Evolutionary conservation across 306 rosid genomes (phyloP), one percentile per base, ranked within the genome.

Genomic region (Pyrus communis): DNA sequence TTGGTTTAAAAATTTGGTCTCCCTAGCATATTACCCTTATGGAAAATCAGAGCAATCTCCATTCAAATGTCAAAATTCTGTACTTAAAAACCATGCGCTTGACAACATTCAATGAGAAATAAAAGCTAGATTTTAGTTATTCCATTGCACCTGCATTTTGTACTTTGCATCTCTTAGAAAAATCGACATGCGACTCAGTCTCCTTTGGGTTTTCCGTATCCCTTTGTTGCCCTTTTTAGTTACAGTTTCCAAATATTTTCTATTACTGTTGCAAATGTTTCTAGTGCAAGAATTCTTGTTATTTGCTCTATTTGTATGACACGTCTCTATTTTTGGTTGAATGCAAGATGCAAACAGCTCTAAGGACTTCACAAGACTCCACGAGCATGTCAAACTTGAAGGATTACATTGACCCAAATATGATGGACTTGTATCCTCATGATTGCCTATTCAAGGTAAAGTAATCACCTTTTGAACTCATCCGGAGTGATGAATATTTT

Each of bases 391-490:
- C 97, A 77, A 89, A 90, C 90, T 42, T 95, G 88, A 92, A 84
- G 76, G 91, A 87, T 80, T 86, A 84, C 71, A 87, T 90, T 73
- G 99, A 95, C 84, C 90, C 93, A 33, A 91, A 80, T 87, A 88
- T 95, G 97, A 88, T 87, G 99, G 87, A 92, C 70, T 85, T 95
- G 82, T 95, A 89, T 87, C 99, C 99, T 78, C 99, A 88, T 85
- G 97, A 95, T 82, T 95, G 99, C 88, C 91, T 89, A 57, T 90
- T 84, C 71, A 95, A 95, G 99, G 99, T 88, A 86, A 81, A 76
- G 67, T 11, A 64, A 38, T 70, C 27, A 68, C 76, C 61, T 52
- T 82, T 40, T 64, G 58, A 77, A 27, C 57, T 58, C 75, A 10
- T 51, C 31, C n/a, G 25, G 43, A 46, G 40, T 33, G 30, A n/a